These are phyloP conservation scores for Begonia peltatifolia DNA, from an alignment of 306 rosid genomes.

Conservation along the genomic window DNA sequence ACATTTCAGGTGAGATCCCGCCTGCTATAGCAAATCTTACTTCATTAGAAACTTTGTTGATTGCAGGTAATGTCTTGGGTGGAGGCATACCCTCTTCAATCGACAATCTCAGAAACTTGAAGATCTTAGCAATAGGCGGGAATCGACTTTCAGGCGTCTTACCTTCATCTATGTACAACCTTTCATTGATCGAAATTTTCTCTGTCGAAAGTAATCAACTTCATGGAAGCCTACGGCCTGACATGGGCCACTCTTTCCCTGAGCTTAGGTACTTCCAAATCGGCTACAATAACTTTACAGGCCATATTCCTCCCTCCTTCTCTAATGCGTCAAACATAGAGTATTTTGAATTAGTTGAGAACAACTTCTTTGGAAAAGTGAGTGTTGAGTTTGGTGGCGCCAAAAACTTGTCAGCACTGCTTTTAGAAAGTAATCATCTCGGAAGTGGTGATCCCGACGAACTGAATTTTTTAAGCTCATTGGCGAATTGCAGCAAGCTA, in stretches of 20 bases:
- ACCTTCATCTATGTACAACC: conserved; percentile 32
- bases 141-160: conserved; percentile 49
- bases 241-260: conserved; percentile 43
- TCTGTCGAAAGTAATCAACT: conserved; percentile 46
- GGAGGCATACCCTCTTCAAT: conserved; percentile 43
- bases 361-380: conserved; percentile 24
- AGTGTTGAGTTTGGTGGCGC: conserved; percentile 10
- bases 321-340: conserved; percentile 46
- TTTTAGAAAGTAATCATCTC: conserved; percentile 47
- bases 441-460: conserved; percentile 28
- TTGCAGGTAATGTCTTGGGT: conserved; percentile 42
- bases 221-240: conserved; percentile 52
- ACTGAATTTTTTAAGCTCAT: conserved; percentile 36
- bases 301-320: conserved; percentile 54
- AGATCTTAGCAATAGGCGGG: conserved; percentile 35
- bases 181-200: conserved; percentile 39
- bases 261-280: conserved; percentile 35
- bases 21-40: conserved; percentile 42
- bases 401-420: conserved; percentile 55
- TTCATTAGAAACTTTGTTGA: conserved; percentile 26
- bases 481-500: conserved; percentile 47
- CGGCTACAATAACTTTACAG: conserved; percentile 49
- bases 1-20: conserved; percentile 35
- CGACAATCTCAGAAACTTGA: conserved; percentile 29
- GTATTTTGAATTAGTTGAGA: conserved; percentile 25